Percentiles rank a stretch among this genome's conserved stretches.
Conservation (phyloP, 139 green algal genomes). For the Micromonas commoda region DNA sequence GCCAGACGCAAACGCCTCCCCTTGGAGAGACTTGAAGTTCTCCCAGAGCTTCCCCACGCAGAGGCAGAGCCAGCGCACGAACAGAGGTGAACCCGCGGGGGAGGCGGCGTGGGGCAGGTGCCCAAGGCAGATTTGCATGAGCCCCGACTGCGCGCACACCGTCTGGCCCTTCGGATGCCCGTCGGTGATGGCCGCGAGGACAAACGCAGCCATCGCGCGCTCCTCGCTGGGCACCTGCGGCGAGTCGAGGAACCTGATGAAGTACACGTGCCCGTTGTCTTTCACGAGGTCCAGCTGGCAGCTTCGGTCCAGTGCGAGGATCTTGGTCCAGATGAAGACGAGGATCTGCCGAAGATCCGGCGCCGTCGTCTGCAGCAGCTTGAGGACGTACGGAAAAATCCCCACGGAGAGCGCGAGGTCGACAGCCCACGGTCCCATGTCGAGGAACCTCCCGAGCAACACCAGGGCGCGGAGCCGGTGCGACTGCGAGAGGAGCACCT, state of each 20-base stretch:
- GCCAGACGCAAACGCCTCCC: conserved; percentile 41
- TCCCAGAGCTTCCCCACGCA: conserved; percentile 83
- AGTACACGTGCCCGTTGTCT: conserved; percentile 92
- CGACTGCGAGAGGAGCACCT: conserved; percentile 89
- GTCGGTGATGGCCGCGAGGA: conserved; percentile 85
- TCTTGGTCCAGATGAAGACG: conserved; percentile 99
- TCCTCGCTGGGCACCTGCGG: conserved; percentile 24
- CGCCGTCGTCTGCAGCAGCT: conserved; percentile 96
- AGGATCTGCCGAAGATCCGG: conserved; percentile 84
- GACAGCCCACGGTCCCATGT: conserved; percentile 93
- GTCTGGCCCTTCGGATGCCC: conserved; percentile 53
- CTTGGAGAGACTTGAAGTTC: conserved; percentile 29
- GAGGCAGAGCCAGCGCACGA: conserved; percentile 89
- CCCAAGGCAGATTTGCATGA: conserved; percentile 33
- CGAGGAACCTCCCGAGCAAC: conserved; percentile 91
- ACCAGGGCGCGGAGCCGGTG: conserved; percentile 87
- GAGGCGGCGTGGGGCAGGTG: conserved; percentile 23
- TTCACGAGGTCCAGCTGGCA: conserved; percentile 90
- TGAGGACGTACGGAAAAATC: conserved; percentile 99
- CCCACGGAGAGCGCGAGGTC: conserved; percentile 90
- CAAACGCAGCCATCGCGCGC: conserved; percentile 74
- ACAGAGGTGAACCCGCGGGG: conserved; percentile 39
- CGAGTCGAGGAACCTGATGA: conserved; percentile 79
- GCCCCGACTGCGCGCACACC: conserved; percentile 37
- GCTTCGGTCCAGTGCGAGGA: conserved; percentile 83